These are phyloP conservation scores for Iodosphaeria phyllophila DNA, from an alignment of 2,329 filamentous ascomycete species.

Conservation along the genomic window DNA sequence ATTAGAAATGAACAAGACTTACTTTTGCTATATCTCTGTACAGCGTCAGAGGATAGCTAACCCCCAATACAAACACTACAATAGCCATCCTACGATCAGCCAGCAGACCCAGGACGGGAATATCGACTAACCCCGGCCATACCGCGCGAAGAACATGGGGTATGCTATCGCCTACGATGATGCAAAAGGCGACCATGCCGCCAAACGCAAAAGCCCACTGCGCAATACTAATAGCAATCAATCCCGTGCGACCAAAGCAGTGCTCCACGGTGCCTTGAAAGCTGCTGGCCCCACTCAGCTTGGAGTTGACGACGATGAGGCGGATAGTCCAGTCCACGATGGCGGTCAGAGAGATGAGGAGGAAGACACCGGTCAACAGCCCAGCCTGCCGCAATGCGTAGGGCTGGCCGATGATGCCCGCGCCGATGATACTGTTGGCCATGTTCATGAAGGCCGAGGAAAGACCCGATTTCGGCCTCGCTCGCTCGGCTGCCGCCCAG, in stretches of 20 bases:
- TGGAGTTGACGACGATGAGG: conserved; percentile 93
- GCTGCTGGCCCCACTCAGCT: conserved; percentile 80
- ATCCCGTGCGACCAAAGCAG: conserved; percentile 75
- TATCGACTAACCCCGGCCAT: conserved; percentile 54
- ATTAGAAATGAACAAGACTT: conserved; percentile 10
- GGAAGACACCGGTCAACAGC: conserved; percentile 56
- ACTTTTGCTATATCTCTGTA: conserved; percentile 97
- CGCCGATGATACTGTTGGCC: conserved; percentile 93
- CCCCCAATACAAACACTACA: conserved; percentile 64
- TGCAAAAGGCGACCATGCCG: conserved; percentile 94
- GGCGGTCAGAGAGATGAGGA: conserved; percentile 64
- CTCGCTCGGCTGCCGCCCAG: conserved; percentile 33
- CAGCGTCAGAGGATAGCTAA: conserved; percentile 81
- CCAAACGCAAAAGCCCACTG: conserved; percentile 99
- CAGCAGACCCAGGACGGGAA: conserved; percentile 66
- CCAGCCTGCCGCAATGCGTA: conserved; percentile 94
- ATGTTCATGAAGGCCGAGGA: conserved; percentile 96
- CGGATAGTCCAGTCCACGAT: conserved; percentile 95
- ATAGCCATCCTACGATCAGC: conserved; percentile 72
- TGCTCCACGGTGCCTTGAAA: conserved; percentile 94
- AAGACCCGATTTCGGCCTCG: conserved; percentile 67
- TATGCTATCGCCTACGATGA: conserved; percentile 93
- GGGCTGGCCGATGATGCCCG: conserved; percentile 65
- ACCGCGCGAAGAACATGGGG: conserved; percentile 72
- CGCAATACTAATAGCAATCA: conserved; percentile 75